Evolutionary conservation across 208 protist species (phyloP).

Genomic region (Naegleria lovaniensis): DNA sequence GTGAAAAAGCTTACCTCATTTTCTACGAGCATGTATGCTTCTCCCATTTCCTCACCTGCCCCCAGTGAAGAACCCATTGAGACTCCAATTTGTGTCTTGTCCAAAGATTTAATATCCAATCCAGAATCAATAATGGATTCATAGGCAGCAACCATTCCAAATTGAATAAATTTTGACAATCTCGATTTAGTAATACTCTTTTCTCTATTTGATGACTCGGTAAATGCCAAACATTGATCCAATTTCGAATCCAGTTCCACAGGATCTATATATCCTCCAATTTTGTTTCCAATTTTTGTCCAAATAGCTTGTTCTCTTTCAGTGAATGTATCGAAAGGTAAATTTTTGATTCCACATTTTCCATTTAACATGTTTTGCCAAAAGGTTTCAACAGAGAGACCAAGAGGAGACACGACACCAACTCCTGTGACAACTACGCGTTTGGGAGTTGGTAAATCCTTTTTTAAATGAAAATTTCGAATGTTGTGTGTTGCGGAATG

Average conservation of each 20-base stretch:
- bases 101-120: slow-evolving; percentile 24
- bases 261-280: slow-evolving; percentile 9
- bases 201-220: slow-evolving; percentile 14
- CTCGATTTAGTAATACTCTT: not conserved
- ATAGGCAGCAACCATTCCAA: slow-evolving; percentile 44
- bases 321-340: not conserved
- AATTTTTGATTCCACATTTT: not conserved
- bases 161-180: slow-evolving; percentile 50
- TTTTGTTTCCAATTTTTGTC: not conserved
- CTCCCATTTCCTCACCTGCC: slow-evolving; percentile 41
- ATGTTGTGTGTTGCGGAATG: not conserved
- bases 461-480: not conserved
- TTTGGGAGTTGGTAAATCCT: not conserved
- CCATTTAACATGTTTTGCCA: slow-evolving; percentile 58
- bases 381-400: slow-evolving; percentile 53
- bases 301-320: slow-evolving; percentile 20
- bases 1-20: not conserved
- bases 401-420: slow-evolving; percentile 84
- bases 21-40: not conserved
- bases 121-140: slow-evolving; percentile 44
- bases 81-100: slow-evolving; percentile 60
- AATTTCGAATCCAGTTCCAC: not conserved
- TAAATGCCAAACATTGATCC: not conserved
- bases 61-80: slow-evolving; percentile 72
- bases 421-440: slow-evolving; percentile 89